A percentile compares a stretch with the other conserved stretches of the same genome.
Conservation (phyloP, 306 rosid genomes). For the Cucumis cinereus region DNA sequence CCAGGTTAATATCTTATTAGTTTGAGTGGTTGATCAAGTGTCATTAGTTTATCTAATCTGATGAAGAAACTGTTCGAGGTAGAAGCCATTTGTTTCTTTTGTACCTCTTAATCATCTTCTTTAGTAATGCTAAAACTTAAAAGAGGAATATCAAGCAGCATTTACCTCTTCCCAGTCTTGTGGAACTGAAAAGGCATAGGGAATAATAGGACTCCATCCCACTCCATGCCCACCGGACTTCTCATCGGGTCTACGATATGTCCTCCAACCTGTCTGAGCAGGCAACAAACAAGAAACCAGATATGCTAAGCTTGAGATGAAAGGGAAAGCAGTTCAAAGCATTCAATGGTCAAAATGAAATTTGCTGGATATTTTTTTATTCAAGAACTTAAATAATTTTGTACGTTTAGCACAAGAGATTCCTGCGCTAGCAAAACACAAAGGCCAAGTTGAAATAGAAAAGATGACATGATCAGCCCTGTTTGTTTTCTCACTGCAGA, state of each 20-base stretch:
- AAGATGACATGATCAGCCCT: background rate
- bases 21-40: background rate
- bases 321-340: background rate
- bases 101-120: background rate
- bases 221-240: slow-evolving; percentile 99
- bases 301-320: background rate
- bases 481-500: background rate
- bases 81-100: too few species aligned
- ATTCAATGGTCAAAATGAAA: background rate
- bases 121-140: background rate
- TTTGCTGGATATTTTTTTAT: background rate
- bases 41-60: background rate
- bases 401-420: background rate
- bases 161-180: slow-evolving; percentile 91
- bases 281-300: slow-evolving; percentile 15
- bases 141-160: background rate
- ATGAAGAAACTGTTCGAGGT: too few species aligned
- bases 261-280: slow-evolving; percentile 99
- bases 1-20: background rate
- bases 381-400: background rate
- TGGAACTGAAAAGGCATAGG: slow-evolving; percentile 71
- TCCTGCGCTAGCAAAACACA: background rate
- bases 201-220: slow-evolving; percentile 99
- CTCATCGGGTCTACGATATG: slow-evolving; percentile 95
- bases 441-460: background rate